Percentiles rank a stretch among this genome's conserved stretches.
These are phyloP conservation scores for Setaria viridis DNA, from an alignment of 202 grass and related monocot genomes.

Conservation along the genomic window DNA sequence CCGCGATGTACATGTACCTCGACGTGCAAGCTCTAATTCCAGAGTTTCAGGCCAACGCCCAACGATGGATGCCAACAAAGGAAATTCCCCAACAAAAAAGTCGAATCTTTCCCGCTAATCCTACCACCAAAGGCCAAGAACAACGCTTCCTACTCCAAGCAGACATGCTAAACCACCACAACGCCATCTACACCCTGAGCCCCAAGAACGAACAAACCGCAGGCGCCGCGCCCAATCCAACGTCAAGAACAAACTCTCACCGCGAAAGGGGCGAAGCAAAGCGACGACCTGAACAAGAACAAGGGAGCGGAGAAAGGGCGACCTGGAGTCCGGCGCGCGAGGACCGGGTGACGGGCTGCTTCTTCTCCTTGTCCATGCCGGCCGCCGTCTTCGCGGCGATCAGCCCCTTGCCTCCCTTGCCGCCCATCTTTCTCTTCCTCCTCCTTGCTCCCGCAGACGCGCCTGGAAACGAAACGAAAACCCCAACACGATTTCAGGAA, in stretches of 20 bases:
- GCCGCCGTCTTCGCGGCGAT: slow-evolving; percentile 64
- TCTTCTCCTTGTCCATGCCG: slow-evolving; percentile 70
- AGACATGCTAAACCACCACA: not conserved
- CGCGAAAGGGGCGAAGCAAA: not conserved
- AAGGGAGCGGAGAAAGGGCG: not conserved
- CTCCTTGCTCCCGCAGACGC: not conserved
- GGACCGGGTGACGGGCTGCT: slow-evolving; percentile 57
- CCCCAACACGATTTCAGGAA: not conserved
- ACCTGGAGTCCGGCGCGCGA: slow-evolving; percentile 70
- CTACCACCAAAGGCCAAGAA: not conserved
- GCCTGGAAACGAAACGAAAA: slow-evolving; percentile 13
- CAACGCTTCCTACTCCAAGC: not conserved
- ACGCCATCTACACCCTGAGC: not conserved
- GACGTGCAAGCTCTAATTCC: not conserved
- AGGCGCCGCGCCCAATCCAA: not conserved
- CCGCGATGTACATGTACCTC: not conserved
- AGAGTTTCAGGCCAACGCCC: not conserved
- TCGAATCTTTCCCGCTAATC: not conserved
- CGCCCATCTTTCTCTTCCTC: slow-evolving; percentile 49
- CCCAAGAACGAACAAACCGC: not conserved
- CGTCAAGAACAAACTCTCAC: not conserved
- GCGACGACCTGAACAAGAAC: not conserved
- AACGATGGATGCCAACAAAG: not conserved
- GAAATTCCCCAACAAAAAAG: not conserved
- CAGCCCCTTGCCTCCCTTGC: slow-evolving; percentile 74